Evolutionary conservation across 768 basidiomycete species (phyloP).

Genomic region (Mycena metata): DNA sequence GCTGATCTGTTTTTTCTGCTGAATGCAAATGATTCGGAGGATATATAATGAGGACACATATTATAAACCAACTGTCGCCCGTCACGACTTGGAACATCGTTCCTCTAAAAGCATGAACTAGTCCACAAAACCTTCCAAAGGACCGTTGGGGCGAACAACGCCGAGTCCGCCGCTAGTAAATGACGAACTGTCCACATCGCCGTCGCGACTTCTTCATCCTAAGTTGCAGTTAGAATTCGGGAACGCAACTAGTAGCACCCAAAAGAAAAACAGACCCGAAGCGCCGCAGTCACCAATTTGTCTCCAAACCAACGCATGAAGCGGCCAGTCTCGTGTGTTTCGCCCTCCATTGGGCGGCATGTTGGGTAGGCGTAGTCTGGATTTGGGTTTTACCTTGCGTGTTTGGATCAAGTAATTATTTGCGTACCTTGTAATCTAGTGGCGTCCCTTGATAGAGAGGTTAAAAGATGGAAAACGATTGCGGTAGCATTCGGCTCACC

Average conservation of each 20-base stretch:
- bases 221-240: not conserved
- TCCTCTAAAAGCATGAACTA: constrained; percentile 6
- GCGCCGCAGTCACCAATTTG: constrained; percentile 10
- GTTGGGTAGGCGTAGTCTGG: constrained; percentile 35
- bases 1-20: no score
- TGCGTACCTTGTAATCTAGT: constrained; percentile 34
- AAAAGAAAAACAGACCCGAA: not conserved
- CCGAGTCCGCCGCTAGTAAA: constrained; percentile 35
- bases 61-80: no score
- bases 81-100: no score
- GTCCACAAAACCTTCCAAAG: constrained; percentile 21
- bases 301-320: constrained; percentile 18
- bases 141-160: constrained; percentile 18
- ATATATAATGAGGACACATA: no score
- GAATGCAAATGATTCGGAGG: no score
- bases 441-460: no score
- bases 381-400: not conserved
- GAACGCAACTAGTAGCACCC: not conserved
- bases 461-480: not conserved
- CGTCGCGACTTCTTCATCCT: constrained; percentile 32
- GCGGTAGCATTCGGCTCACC: constrained; percentile 10
- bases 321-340: constrained; percentile 16
- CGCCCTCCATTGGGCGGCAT: constrained; percentile 32
- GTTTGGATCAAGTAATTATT: not conserved
- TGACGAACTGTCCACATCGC: constrained; percentile 37